Base-by-base conservation (phyloP, 495 filamentous ascomycete species). In the Schizothecium vesticola region DNA sequence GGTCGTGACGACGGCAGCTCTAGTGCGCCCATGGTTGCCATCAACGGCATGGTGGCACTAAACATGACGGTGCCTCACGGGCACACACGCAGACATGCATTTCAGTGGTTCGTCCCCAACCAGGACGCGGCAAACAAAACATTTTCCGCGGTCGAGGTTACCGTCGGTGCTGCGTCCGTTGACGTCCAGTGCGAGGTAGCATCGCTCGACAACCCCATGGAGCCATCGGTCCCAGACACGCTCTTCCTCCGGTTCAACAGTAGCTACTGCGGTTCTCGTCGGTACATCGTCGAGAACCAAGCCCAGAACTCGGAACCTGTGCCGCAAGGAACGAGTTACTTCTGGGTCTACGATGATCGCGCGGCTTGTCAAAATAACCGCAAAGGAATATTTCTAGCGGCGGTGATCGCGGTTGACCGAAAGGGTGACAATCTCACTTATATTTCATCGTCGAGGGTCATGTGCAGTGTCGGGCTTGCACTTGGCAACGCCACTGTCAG, bases 311-410 rank as follows among this genome's bases (percentile, higher is more conserved):
- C 33, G 21, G 10, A 11, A 1, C 31, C 31, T 13, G 9, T 64
- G 11, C 62, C 62, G 7, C 33, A 64, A 36, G 62, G 62, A 55
- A 64, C 23, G 23, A 64, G 62, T 23, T 64, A 64, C 23, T 64
- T 64, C 24, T 64, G 62, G 62, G 24, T 64, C 10, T 64, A 64
- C 23, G 62, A 64, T 55, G 62, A 64, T 7, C 36, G 62, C 6
- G 33, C 62, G 4, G 62, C 62, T 25, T 64, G 62, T 23, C 10
- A 24, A 19, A 21, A 63, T 9, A 56, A 63, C 28, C 12, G n/a
- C 8, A 64, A 25, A 25, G 62, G 33, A 10, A 64, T 61, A 7
- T 22, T 61, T 29, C 11, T 61, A 25, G 59, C 59, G 59, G 59
- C 59, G 3, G 59, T 61, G 21, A 25, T 61, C 1, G 59, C 59